Conservation (phyloP, 2,329 filamentous ascomycete genomes). For the Fusarium irregulare region DNA sequence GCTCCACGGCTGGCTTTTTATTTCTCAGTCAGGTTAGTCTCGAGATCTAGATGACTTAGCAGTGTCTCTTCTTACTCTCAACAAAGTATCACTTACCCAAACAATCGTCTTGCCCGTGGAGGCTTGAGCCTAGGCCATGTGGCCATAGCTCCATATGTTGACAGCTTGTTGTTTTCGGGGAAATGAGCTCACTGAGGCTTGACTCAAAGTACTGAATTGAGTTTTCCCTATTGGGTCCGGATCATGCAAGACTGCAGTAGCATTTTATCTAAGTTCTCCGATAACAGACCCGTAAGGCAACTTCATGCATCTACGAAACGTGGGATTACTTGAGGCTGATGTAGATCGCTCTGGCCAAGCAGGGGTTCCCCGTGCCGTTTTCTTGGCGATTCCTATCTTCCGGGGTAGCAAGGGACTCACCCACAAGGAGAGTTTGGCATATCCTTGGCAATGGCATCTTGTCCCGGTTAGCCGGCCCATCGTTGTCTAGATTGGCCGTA, state of each 20-base stretch:
- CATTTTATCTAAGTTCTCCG: background rate
- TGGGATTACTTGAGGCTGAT: background rate
- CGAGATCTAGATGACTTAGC: background rate
- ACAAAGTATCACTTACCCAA: background rate
- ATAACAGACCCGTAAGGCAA: too few relatives aligned
- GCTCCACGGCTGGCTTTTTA: background rate
- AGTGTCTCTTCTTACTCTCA: background rate
- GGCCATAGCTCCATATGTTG: background rate
- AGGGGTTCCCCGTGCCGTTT: background rate
- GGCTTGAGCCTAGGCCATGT: background rate
- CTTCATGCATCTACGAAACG: background rate
- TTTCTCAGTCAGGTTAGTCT: too few relatives aligned
- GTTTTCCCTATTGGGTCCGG: background rate
- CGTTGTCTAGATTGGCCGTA: background rate
- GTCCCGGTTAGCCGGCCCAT: background rate
- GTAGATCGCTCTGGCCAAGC: background rate
- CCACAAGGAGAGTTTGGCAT: background rate
- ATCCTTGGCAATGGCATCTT: background rate
- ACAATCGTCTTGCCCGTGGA: background rate
- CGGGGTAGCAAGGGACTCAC: background rate
- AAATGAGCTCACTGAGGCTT: background rate
- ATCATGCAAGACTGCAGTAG: too few relatives aligned
- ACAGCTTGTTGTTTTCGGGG: background rate
- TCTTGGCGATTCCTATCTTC: background rate
- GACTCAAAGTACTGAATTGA: background rate